Evolutionary conservation across 305 asterid genomes (phyloP), one percentile per base, ranked within the genome.

Genomic region (Solanum hybrid): DNA sequence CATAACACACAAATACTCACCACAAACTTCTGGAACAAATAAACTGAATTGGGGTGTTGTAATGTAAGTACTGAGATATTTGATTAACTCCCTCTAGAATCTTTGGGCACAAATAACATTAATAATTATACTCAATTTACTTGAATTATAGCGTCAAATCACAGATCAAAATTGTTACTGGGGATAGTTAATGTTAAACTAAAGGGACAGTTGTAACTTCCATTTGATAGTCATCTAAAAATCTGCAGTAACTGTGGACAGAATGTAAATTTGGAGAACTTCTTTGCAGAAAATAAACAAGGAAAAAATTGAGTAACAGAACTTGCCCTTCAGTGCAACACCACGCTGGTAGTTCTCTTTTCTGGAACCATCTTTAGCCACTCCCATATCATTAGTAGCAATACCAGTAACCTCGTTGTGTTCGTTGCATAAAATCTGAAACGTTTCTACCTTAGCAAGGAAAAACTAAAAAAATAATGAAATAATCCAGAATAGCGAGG

Each of bases 361-460:
- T 90, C 90, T 94, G 90, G 96, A 93, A 90, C 99, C 98, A 94
- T 95, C 94, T 94, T 96, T 97, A 85, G 98, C 98, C 91, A 97
- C 94, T 91, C 99, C 99, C 99, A 97, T 96, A 90, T 97, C 98
- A 93, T 96, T 97, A 88, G 99, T 97, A 78, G 99, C 98, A 91
- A 97, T 94, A 46, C 99, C 99, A 90, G 94, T 91, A 85, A 97
- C 99, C 78, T 95, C 93, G 90, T 94, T 95, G 81, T 89, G 90
- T 69, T 92, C 89, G 86, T 94, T 96, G 88, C 93, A 96, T 88
- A 97, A 92, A 90, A 96, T 90, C 99, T 97, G 96, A 79, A 89
- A 85, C 10, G 3, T 84, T 51, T 31, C 42, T 20, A 51, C 12
- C 42, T 84, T 51, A 84, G 87, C 75, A 84, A 84, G 29, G 20